These are phyloP conservation scores for Halophytophthora batemanensis DNA, from an alignment of 352 stramenopile genomes.

Conservation along the genomic window DNA sequence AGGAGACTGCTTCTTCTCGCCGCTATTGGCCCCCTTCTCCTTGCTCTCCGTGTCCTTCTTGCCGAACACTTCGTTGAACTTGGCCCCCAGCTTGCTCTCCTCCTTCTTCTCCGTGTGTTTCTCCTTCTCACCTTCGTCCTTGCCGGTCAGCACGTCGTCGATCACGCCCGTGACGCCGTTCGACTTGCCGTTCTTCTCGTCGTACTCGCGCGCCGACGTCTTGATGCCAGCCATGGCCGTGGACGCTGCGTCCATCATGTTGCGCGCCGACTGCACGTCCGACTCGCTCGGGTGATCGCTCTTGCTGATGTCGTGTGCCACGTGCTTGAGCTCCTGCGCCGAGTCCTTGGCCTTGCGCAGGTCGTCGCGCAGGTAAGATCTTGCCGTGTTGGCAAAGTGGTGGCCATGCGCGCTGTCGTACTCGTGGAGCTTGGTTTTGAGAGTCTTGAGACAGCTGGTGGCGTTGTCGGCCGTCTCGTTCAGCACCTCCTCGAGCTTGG, in stretches of 20 bases:
- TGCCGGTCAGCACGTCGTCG: slow-evolving; percentile 5
- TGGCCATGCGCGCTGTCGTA: slow-evolving; percentile 30
- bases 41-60: slow-evolving; percentile 9
- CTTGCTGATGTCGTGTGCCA: slow-evolving; percentile 14
- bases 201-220: slow-evolving; percentile 22
- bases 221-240: slow-evolving; percentile 19
- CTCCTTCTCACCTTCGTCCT: slow-evolving; percentile 1
- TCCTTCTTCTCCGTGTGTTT: too few species aligned
- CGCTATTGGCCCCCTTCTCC: slow-evolving; percentile 1
- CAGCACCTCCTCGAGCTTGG: slow-evolving; percentile 23
- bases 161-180: slow-evolving; percentile 23
- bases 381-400: slow-evolving; percentile 21
- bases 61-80: slow-evolving; percentile 1
- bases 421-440: slow-evolving; percentile 23
- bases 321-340: slow-evolving; percentile 21
- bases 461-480: slow-evolving; percentile 18
- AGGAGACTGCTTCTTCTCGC: slow-evolving; percentile 18
- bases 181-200: slow-evolving; percentile 19
- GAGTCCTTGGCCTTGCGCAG: slow-evolving; percentile 26
- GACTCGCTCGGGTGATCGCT: slow-evolving; percentile 17
- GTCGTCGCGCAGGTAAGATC: slow-evolving; percentile 21
- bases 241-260: slow-evolving; percentile 18
- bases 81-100: too few species aligned
- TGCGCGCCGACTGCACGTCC: slow-evolving; percentile 15
- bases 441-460: slow-evolving; percentile 15